A percentile compares a stretch with the other conserved stretches of the same genome.
Evolutionary conservation across 176 grass and related monocot species (phyloP).

Genomic region (Poa annua): DNA sequence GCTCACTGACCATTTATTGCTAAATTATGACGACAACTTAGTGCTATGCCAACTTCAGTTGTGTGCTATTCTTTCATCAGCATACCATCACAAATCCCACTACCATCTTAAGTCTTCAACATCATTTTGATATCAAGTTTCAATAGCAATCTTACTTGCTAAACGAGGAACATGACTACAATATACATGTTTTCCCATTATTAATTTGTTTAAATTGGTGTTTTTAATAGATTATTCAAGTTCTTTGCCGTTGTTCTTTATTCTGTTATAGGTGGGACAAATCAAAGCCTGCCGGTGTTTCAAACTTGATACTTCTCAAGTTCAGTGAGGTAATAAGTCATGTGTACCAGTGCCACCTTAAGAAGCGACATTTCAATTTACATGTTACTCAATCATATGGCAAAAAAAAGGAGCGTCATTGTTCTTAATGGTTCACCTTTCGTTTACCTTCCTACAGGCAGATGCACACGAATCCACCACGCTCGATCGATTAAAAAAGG

Average conservation of each 20-base stretch:
- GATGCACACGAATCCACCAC: constrained; percentile 81
- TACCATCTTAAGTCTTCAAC: neutral
- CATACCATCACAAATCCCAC: neutral
- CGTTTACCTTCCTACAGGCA: constrained; percentile 44
- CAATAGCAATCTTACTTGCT: neutral
- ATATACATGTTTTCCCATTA: neutral
- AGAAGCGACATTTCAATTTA: too few species aligned
- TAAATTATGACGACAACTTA: neutral
- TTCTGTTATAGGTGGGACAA: constrained; percentile 84
- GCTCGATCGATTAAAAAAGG: constrained; percentile 58
- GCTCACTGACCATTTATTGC: neutral
- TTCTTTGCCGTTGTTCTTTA: constrained; percentile 5
- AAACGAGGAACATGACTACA: neutral
- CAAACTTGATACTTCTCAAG: constrained; percentile 92
- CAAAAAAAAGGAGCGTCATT: neutral
- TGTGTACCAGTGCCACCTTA: neutral
- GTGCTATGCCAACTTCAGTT: neutral
- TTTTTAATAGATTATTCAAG: neutral
- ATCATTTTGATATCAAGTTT: neutral
- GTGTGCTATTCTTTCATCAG: neutral
- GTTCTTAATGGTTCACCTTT: constrained; percentile 26
- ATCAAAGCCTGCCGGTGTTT: constrained; percentile 77
- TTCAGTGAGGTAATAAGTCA: constrained; percentile 74
- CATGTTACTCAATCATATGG: neutral
- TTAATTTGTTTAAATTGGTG: neutral